Conservation (phyloP, 768 basidiomycete species). For the Heimioporus sp. region DNA sequence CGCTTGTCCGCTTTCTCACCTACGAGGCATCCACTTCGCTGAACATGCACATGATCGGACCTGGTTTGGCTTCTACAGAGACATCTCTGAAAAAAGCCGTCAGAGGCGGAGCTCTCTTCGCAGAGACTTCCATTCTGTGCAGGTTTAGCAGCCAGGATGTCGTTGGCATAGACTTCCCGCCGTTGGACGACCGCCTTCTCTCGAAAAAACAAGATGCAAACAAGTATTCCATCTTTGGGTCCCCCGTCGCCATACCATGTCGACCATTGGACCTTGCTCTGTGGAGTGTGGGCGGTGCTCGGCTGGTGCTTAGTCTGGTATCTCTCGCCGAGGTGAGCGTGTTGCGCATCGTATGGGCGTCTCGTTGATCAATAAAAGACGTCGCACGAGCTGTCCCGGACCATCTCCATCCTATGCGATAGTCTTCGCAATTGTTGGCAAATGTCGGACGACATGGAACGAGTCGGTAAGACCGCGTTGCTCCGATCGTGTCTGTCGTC, state of each 20-base stretch:
- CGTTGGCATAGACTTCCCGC: background rate
- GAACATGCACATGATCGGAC: conserved; percentile 70
- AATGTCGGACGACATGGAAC: conserved; percentile 93
- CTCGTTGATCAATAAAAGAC: conserved; percentile 42
- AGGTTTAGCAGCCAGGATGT: conserved; percentile 33
- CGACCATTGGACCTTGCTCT: conserved; percentile 69
- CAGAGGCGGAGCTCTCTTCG: conserved; percentile 39
- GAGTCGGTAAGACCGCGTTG: conserved; percentile 59
- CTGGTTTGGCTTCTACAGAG: conserved; percentile 40
- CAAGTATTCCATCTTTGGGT: conserved; percentile 35
- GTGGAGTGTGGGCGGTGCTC: conserved; percentile 83
- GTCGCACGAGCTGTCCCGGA: conserved; percentile 71
- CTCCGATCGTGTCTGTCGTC: background rate
- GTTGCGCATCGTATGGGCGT: background rate
- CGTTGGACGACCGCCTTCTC: conserved; percentile 7
- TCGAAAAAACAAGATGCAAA: background rate
- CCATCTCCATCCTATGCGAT: conserved; percentile 72
- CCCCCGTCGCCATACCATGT: conserved; percentile 59
- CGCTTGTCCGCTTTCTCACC: conserved; percentile 72
- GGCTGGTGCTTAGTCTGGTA: conserved; percentile 68
- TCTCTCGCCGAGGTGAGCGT: conserved; percentile 66
- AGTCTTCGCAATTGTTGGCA: conserved; percentile 85
- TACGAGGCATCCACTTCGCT: conserved; percentile 84
- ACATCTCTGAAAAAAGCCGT: conserved; percentile 37
- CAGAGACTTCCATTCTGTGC: conserved; percentile 41